phyloP scores from a whole-genome alignment of 495 filamentous ascomycete species.

The Neohortaea acidophila region DNA sequence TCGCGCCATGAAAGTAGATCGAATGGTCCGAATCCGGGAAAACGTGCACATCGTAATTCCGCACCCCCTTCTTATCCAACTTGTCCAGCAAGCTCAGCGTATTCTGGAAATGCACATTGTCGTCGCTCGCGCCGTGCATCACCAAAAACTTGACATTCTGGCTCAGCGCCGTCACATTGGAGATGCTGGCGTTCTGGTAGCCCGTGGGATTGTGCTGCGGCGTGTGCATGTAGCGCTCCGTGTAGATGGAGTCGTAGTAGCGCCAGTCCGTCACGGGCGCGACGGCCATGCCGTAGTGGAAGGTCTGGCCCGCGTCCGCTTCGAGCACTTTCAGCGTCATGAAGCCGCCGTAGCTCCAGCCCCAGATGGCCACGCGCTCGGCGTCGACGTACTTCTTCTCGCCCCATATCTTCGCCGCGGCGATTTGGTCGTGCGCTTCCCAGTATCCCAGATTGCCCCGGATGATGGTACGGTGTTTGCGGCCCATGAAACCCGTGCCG shows the following conservation, averaged over 20 bases:
- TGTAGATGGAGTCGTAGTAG: conserved; percentile 49
- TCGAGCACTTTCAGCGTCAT: conserved; percentile 95
- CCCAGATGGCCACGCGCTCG: conserved; percentile 80
- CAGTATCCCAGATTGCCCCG: conserved; percentile 71
- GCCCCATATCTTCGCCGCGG: conserved; percentile 74
- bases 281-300: conserved; percentile 93
- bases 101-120: conserved; percentile 96
- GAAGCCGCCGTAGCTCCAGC: conserved; percentile 95
- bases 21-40: conserved; percentile 94
- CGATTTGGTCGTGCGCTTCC: conserved; percentile 84
- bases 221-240: conserved; percentile 50
- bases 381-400: conserved; percentile 71
- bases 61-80: conserved; percentile 64
- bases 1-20: conserved; percentile 89
- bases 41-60: conserved; percentile 93
- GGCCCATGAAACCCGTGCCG: conserved; percentile 82
- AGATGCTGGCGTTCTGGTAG: conserved; percentile 61
- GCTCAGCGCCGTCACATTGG: conserved; percentile 49
- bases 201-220: conserved; percentile 38
- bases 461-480: conserved; percentile 64
- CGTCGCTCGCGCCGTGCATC: conserved; percentile 89
- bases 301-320: conserved; percentile 73
- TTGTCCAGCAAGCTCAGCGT: conserved; percentile 72
- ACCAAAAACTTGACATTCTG: conserved; percentile 73
- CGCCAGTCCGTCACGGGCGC: conserved; percentile 92